Base-by-base conservation (phyloP, 2,329 filamentous ascomycete species). In the Onygena corvina region DNA sequence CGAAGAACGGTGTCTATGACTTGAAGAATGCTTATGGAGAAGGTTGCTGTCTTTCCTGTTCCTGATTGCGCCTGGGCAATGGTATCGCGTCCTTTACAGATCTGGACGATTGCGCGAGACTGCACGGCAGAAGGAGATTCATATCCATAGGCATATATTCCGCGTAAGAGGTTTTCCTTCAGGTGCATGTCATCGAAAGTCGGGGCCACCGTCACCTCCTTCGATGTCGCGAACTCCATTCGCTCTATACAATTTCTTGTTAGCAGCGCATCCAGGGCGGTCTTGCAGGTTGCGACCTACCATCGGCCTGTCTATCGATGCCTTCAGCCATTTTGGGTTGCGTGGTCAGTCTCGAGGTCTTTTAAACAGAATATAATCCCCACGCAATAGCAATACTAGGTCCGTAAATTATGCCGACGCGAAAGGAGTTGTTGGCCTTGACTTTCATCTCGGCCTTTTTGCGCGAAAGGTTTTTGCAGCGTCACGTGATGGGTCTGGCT, bases 41-140 rank as follows among this genome's bases (percentile, higher is more conserved):
- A 98, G 61, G 92, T 98, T 62, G 92, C 92, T 60, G 92, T 98
- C 82, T 98, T 98, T 76, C 92, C 92, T 70, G 92, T 98, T 80
- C 92, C 92, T 62, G 92, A 98, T 79, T 98, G 92, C 65, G 92
- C 92, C 66, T 98, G 92, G 14, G 92, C 92, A 64, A 98, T 98
- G 54, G 92, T 96, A 68, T 98, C 92, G 70, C 92, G 87, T 57
- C 92, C 92, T 71, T 96, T 96, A 80, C 92, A 98, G 63, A 98
- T 86, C 71, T 96, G 92, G 46, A 98, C 92, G 63, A 98, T 98
- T 48, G 92, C 92, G 64, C 92, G 86, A 58, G 90, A 95, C 72
- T 98, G 92, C 14, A 98, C 90, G 11, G 92, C 92, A 0, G 92
- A 98, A 9, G 92, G 92, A 1, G 92, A 95, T 67, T 98, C 92